Conservation (phyloP, 1,284 basidiomycete genomes). For the Apiotrichum montevideense region DNA sequence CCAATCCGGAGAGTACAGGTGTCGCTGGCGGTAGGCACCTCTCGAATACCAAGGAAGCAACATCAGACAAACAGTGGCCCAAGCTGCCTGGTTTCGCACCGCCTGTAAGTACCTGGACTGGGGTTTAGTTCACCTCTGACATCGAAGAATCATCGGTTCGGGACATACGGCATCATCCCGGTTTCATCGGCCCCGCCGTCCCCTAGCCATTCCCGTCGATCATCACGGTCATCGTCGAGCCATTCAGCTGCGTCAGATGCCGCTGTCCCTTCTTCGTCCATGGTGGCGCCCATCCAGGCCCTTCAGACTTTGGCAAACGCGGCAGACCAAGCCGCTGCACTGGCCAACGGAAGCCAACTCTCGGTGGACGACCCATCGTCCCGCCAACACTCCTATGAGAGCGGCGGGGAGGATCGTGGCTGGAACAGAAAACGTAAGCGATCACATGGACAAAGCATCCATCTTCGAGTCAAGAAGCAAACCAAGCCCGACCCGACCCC, state of each 20-base stretch:
- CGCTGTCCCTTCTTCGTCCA: constrained; percentile 21
- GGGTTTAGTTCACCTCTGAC: constrained; percentile 14
- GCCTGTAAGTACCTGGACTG: constrained; percentile 53
- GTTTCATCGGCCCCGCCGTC: constrained; percentile 60
- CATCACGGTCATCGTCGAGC: constrained; percentile 56
- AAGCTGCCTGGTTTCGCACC: constrained; percentile 82
- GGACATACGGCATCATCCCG: constrained; percentile 71
- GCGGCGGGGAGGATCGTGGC: constrained; percentile 9
- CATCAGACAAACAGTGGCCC: constrained; percentile 53
- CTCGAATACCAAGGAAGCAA: neutral
- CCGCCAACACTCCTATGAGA: neutral
- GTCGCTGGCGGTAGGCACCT: neutral
- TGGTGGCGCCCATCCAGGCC: constrained; percentile 88
- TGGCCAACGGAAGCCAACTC: constrained; percentile 17
- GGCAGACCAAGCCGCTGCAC: constrained; percentile 73
- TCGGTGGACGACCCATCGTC: neutral
- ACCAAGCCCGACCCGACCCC: constrained; percentile 80
- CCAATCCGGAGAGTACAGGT: neutral
- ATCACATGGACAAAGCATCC: constrained; percentile 3
- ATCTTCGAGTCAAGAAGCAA: constrained; percentile 68
- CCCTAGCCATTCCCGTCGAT: constrained; percentile 35
- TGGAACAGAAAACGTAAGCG: constrained; percentile 25
- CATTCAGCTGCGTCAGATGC: constrained; percentile 77
- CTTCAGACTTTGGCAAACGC: constrained; percentile 86
- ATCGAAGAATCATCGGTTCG: constrained; percentile 72